Evolutionary conservation across 2,329 filamentous ascomycete genomes (phyloP).

Genomic region (Ceratocystis papillata): DNA sequence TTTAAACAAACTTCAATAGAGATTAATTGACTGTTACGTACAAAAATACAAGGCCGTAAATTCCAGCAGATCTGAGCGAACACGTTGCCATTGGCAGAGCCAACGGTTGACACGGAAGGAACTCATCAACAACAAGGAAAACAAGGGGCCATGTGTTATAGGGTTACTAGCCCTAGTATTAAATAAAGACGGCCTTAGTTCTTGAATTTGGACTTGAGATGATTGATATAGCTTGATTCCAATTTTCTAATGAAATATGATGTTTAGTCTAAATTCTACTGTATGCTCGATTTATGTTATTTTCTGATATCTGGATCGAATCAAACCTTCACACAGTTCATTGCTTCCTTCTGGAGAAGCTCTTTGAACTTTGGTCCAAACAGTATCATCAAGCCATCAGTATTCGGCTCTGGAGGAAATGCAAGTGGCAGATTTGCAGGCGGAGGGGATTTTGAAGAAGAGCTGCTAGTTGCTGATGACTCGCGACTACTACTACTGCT

Average conservation of each 20-base stretch:
- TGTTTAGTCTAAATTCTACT: not conserved
- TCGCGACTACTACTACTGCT: not conserved
- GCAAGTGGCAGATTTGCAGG: constrained; percentile 17
- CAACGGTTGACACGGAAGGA: not conserved
- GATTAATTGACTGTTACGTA: not conserved
- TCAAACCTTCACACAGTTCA: not conserved
- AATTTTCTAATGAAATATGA: not conserved
- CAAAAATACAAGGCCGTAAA: not conserved
- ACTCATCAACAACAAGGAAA: not conserved
- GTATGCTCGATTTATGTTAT: not conserved
- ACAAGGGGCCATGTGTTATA: not conserved
- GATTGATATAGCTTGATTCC: no score
- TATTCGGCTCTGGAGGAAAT: constrained; percentile 22
- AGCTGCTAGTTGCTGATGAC: constrained; percentile 5
- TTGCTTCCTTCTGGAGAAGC: constrained; percentile 18
- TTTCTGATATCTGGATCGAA: not conserved
- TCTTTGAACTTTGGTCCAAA: constrained; percentile 20
- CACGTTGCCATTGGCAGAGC: constrained; percentile 7
- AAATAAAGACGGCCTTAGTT: not conserved
- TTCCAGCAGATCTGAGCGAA: constrained; percentile 9
- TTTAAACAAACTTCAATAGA: not conserved
- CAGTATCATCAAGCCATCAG: constrained; percentile 12
- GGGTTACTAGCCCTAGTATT: not conserved
- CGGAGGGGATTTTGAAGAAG: not conserved
- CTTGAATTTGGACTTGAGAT: no score